These are phyloP conservation scores for Metarhizium robertsii DNA, from an alignment of 2,329 filamentous ascomycete genomes.

Conservation along the genomic window DNA sequence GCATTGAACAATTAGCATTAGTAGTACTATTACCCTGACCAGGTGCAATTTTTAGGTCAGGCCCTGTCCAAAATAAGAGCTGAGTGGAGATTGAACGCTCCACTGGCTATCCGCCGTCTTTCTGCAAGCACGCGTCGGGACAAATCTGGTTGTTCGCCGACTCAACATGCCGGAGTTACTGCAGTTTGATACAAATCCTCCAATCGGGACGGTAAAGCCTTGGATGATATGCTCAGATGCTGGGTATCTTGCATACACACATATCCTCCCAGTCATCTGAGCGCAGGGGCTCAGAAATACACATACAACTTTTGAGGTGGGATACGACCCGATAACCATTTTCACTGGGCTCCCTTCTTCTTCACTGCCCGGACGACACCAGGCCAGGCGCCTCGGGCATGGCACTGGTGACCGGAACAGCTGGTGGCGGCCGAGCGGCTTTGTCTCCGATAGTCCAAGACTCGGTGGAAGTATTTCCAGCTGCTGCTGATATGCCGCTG, in stretches of 20 bases:
- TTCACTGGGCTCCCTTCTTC: background rate
- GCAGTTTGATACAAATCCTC: background rate
- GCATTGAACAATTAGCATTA: background rate
- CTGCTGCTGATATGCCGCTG: conserved; percentile 2
- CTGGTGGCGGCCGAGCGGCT: conserved; percentile 4
- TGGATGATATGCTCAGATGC: background rate
- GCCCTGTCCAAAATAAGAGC: background rate
- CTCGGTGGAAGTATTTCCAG: conserved; percentile 11
- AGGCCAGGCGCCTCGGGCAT: conserved; percentile 4
- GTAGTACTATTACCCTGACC: background rate
- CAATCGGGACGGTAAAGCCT: background rate
- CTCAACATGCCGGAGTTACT: background rate
- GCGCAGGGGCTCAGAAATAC: background rate
- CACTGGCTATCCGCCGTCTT: background rate
- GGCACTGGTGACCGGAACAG: conserved; percentile 7
- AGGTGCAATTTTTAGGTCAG: background rate
- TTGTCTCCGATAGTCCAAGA: conserved; percentile 25
- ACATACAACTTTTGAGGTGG: background rate
- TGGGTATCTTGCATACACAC: conserved; percentile 2
- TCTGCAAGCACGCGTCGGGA: conserved; percentile 1
- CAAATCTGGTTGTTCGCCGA: background rate
- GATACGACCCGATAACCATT: background rate
- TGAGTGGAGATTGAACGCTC: background rate
- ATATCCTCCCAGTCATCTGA: conserved; percentile 3
- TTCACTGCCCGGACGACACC: background rate